These are phyloP conservation scores for Primulina eburnea DNA, from an alignment of 257 asterid genomes.

Conservation along the genomic window DNA sequence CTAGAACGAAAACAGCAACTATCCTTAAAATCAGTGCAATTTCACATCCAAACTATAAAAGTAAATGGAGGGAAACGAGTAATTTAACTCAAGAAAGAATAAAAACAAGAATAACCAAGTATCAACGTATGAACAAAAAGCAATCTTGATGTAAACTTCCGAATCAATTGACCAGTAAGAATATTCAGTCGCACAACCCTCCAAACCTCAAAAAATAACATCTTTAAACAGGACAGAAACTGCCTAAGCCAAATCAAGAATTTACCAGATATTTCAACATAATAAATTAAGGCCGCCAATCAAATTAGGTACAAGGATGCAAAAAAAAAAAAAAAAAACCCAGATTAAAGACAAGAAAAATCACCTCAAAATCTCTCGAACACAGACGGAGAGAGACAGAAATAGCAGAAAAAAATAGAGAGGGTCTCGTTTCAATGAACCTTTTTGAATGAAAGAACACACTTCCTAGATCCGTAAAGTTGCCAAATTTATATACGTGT, in stretches of 20 bases:
- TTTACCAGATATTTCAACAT: neutral
- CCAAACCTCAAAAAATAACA: neutral
- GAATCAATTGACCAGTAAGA: neutral
- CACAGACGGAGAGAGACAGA: neutral
- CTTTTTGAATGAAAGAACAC: constrained; percentile 5
- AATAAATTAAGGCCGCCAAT: neutral
- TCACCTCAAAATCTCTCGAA: neutral
- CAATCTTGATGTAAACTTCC: neutral
- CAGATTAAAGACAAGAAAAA: neutral
- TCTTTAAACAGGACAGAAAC: neutral
- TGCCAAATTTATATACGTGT: neutral
- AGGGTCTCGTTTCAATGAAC: constrained; percentile 13
- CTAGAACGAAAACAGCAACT: neutral
- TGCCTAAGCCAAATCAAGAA: neutral
- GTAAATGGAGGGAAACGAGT: neutral
- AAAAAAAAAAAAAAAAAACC: neutral
- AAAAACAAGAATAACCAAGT: neutral
- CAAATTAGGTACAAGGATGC: neutral
- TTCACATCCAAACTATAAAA: neutral
- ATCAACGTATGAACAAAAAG: neutral
- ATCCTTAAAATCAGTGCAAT: neutral
- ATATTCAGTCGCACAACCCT: constrained; percentile 1
- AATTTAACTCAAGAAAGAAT: neutral
- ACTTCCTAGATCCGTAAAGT: neutral
- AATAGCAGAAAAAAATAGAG: neutral